These are phyloP conservation scores for Stropharia rugosoannulata DNA, from an alignment of 768 basidiomycete species.

Conservation along the genomic window DNA sequence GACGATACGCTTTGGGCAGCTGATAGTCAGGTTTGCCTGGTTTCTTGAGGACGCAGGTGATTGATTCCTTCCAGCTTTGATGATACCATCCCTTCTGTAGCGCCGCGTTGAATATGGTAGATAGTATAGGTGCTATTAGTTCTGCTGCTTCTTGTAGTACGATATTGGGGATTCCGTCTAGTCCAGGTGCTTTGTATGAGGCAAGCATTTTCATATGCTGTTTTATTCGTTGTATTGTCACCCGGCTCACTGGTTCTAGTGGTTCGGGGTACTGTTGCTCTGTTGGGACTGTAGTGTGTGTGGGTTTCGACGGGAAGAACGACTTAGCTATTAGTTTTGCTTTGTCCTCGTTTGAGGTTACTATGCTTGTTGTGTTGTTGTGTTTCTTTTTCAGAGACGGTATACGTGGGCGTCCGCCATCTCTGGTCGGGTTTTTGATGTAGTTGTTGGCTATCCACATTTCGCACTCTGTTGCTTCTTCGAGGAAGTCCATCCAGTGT, in stretches of 20 bases:
- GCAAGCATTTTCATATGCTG: constrained; percentile 23
- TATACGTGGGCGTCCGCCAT: not conserved
- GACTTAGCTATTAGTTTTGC: constrained; percentile 13
- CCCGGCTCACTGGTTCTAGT: not conserved
- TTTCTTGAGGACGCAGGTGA: constrained; percentile 31
- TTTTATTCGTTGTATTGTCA: constrained; percentile 27
- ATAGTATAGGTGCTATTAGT: constrained; percentile 14
- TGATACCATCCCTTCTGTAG: constrained; percentile 20
- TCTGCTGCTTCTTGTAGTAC: too few species aligned
- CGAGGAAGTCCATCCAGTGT: not conserved
- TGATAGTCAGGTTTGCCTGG: constrained; percentile 34
- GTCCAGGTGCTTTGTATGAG: constrained; percentile 31
- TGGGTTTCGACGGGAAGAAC: constrained; percentile 27
- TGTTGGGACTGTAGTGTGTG: not conserved
- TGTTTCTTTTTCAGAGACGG: not conserved
- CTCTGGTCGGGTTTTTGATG: not conserved
- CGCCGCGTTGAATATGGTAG: constrained; percentile 25
- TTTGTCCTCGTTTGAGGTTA: constrained; percentile 20
- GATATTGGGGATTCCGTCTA: constrained; percentile 9
- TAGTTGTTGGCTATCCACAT: not conserved
- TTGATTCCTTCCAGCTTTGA: constrained; percentile 18
- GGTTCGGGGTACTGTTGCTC: constrained; percentile 11
- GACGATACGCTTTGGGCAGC: constrained; percentile 22
- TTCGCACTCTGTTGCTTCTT: not conserved
- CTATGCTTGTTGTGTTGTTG: not conserved